Conservation (phyloP, 1,284 basidiomycete genomes). For the Malassezia brasiliensis region DNA sequence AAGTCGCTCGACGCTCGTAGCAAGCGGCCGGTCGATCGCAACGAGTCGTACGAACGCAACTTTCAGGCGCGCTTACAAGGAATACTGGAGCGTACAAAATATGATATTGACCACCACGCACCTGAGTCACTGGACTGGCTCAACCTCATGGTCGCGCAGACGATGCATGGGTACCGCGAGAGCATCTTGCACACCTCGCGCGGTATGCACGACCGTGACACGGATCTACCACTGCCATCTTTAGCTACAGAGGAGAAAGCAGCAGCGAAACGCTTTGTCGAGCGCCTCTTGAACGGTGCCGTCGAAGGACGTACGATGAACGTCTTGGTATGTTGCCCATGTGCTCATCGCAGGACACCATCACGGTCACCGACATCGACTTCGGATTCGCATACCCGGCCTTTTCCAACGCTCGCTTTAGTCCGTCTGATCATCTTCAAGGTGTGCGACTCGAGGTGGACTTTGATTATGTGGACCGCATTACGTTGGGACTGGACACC, state of each 20-base stretch:
- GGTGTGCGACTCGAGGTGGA: constrained; percentile 54
- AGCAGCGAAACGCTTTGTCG: constrained; percentile 27
- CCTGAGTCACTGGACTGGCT: constrained; percentile 55
- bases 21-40: not conserved
- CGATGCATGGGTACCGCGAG: constrained; percentile 48
- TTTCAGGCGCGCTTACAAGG: constrained; percentile 42
- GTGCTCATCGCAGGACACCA: constrained; percentile 49
- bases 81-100: constrained; percentile 52
- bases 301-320: constrained; percentile 4
- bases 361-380: constrained; percentile 54
- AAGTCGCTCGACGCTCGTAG: constrained; percentile 9
- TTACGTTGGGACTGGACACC: constrained; percentile 54
- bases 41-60: constrained; percentile 41
- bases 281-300: constrained; percentile 37
- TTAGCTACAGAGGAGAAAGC: not conserved
- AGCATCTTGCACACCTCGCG: constrained; percentile 1
- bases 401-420: constrained; percentile 53
- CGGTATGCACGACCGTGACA: not conserved
- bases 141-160: constrained; percentile 55
- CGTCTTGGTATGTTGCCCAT: constrained; percentile 7
- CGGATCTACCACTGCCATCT: constrained; percentile 6
- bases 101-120: constrained; percentile 54
- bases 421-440: constrained; percentile 54
- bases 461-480: constrained; percentile 54
- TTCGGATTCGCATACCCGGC: constrained; percentile 53